Base-by-base conservation (phyloP, 1,284 basidiomycete genomes). In the Abortiporus biennis region DNA sequence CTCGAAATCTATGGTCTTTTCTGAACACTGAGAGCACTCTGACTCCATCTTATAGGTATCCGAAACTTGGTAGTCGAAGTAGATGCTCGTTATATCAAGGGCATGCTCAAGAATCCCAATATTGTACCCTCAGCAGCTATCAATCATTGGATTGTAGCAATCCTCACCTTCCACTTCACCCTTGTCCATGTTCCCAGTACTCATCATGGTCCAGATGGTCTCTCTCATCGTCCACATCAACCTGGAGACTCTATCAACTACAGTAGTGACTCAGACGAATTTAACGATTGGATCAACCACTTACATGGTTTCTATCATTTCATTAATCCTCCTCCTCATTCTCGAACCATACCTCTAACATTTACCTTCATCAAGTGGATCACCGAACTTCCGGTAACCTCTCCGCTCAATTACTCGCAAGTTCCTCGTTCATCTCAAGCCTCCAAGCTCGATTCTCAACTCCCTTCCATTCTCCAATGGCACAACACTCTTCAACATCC, bases 1-100 rank as follows among this genome's bases (percentile, higher is more conserved):
- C 40, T 67, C 1, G 62, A 73, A 39, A 38, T 74, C 0, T 71
- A 64, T 45, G 64, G 67, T 0, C 48, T 69, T 0, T 69, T 61
- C 39, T 49, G 61, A 0, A 56, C 63, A 0, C 51, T 72, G 0
- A 44, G 54, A 6, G 48, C 52, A 1, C 48, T 49, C 22, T 41
- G 44, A 16, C 25, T 61, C 1, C 62, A 59, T 30, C 45, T 72
- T 2, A 56, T 68, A 8, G 66, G 68, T 0, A 42, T 65, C 0
- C 40, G 46, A 2, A 63, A 63, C 6, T 48, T 70, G 1, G 38
- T 55, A 1, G 54, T 72, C 0, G 63, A 71, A 50, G 60, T 66
- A 0, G 66, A 53, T 37, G 53, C 53, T 3, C 33, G 36, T 3
- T 54, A 51, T 41, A 52, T 52, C 37, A 45, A 50, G 24, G 52